Percentiles rank a stretch among this genome's conserved stretches.
phyloP scores from a whole-genome alignment of 1,139 yeast genomes.

The Scheffersomyces parashehatae region DNA sequence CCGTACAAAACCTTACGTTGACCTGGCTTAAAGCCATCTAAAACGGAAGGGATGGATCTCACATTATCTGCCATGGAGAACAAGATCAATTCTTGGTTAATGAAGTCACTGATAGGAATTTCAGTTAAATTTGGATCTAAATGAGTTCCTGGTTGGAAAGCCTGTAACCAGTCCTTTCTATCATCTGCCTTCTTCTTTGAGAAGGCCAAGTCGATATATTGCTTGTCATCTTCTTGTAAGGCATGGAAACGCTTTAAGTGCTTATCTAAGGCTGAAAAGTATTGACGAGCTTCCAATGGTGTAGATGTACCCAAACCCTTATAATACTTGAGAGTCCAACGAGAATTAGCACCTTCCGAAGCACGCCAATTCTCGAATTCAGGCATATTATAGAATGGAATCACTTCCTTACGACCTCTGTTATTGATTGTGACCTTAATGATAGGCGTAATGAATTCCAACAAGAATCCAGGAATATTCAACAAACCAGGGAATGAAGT shows the following conservation, averaged over 20 bases:
- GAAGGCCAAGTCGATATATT: constrained; percentile 88
- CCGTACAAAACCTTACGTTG: constrained; percentile 93
- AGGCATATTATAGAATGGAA: constrained; percentile 92
- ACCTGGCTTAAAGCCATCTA: constrained; percentile 97
- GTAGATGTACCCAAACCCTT: constrained; percentile 98
- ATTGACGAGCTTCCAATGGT: constrained; percentile 79
- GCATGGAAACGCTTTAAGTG: constrained; percentile 88
- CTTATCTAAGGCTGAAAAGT: constrained; percentile 80
- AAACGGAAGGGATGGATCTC: constrained; percentile 89
- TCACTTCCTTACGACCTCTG: constrained; percentile 57
- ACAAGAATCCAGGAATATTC: constrained; percentile 85
- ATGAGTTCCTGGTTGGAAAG: constrained; percentile 87
- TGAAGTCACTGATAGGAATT: constrained; percentile 91
- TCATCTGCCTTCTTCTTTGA: constrained; percentile 96
- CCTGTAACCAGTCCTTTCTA: constrained; percentile 95
- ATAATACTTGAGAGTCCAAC: constrained; percentile 94
- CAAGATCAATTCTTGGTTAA: constrained; percentile 90
- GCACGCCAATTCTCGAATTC: constrained; percentile 95
- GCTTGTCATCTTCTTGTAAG: constrained; percentile 76
- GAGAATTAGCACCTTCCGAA: constrained; percentile 68
- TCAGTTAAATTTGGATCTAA: constrained; percentile 75
- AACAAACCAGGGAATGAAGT: constrained; percentile 93
- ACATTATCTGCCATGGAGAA: constrained; percentile 97
- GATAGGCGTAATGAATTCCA: constrained; percentile 96
- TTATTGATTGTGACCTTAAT: constrained; percentile 81